Percentiles rank a stretch among this genome's conserved stretches.
Evolutionary conservation across 73 alveolate genomes (phyloP).

Genomic region (Uronychia binucleata): DNA sequence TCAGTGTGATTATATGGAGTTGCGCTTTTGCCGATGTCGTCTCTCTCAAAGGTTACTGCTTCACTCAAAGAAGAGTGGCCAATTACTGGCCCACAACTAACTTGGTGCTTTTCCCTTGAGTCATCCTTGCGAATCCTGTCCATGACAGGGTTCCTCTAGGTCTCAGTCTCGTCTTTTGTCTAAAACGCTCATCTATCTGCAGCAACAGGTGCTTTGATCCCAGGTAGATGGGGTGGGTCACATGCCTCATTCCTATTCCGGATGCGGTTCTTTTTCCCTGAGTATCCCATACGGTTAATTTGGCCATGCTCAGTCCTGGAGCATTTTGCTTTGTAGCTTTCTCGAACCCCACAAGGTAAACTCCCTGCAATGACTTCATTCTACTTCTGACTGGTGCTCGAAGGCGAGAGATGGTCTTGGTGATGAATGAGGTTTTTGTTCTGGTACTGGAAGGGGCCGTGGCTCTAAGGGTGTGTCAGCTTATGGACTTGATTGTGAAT

Average conservation of each 20-base stretch:
- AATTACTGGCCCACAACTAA: neutral
- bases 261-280: no score
- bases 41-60: neutral
- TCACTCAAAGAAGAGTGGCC: neutral
- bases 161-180: neutral
- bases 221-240: no score
- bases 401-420: no score
- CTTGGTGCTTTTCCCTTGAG: neutral
- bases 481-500: neutral
- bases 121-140: no score
- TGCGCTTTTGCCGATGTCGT: neutral
- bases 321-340: neutral
- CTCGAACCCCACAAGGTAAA: neutral
- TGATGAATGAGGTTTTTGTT: neutral
- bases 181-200: neutral
- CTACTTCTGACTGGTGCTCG: no score
- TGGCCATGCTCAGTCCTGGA: no score
- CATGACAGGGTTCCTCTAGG: no score
- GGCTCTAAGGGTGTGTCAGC: neutral
- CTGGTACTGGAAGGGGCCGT: neutral
- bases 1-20: neutral
- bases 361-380: neutral
- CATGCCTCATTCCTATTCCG: no score
- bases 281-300: no score
- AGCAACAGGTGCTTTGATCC: neutral